These are phyloP conservation scores for Macrolepiota dolichaula DNA, from an alignment of 768 basidiomycete genomes.

Conservation along the genomic window DNA sequence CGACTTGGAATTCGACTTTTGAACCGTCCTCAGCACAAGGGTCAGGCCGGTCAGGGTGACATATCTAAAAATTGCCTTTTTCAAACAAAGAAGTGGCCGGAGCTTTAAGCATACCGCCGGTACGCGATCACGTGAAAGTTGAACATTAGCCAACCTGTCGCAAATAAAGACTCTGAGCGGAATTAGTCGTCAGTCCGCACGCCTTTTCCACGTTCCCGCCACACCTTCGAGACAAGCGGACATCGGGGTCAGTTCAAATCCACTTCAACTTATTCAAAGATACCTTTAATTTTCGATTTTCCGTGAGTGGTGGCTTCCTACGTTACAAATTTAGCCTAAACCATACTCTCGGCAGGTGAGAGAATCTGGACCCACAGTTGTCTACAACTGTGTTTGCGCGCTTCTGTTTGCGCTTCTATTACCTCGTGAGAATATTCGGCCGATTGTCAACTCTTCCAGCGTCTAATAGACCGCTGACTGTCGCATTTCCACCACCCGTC, in stretches of 20 bases:
- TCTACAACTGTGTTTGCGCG: constrained; percentile 31
- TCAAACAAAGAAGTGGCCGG: constrained; percentile 8
- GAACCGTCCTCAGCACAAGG: not conserved
- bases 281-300: constrained; percentile 23
- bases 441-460: constrained; percentile 12
- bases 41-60: not conserved
- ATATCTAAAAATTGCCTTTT: constrained; percentile 6
- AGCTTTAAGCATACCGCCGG: constrained; percentile 11
- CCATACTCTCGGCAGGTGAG: constrained; percentile 5
- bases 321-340: constrained; percentile 21
- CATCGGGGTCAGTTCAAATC: not conserved
- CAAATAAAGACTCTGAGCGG: constrained; percentile 39
- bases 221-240: constrained; percentile 7
- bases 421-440: constrained; percentile 11
- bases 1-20: not conserved
- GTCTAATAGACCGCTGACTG: not conserved
- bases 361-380: constrained; percentile 50
- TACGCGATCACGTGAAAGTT: constrained; percentile 48
- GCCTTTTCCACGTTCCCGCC: constrained; percentile 22
- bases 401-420: constrained; percentile 13
- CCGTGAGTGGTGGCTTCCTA: constrained; percentile 16
- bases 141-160: constrained; percentile 50
- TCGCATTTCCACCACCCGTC: constrained; percentile 13
- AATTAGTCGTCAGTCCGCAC: constrained; percentile 20
- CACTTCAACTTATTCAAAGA: constrained; percentile 15